A percentile compares a stretch with the other conserved stretches of the same genome.
These are phyloP conservation scores for Paecilomyces variotii DNA, from an alignment of 2,329 filamentous ascomycete genomes.

Conservation along the genomic window DNA sequence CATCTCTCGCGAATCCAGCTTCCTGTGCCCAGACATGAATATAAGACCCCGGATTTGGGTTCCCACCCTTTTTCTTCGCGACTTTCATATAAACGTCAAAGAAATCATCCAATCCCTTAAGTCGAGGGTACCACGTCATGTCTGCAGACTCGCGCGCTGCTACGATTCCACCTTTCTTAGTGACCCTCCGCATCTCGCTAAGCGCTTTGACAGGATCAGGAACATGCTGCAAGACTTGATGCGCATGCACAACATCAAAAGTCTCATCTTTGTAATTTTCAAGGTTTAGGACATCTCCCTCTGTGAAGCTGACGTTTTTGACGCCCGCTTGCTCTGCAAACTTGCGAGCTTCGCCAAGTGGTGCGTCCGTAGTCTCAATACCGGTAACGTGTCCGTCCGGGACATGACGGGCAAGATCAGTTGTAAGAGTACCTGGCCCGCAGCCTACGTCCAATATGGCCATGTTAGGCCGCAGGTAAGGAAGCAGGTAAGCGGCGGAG, in stretches of 20 bases:
- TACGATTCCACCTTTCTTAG: slow-evolving; percentile 45
- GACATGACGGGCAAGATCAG: slow-evolving; percentile 29
- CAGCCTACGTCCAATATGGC: slow-evolving; percentile 39
- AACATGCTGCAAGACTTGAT: slow-evolving; percentile 53
- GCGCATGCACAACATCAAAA: slow-evolving; percentile 54
- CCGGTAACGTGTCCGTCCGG: slow-evolving; percentile 31
- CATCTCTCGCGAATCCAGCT: slow-evolving; percentile 13
- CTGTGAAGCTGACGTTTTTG: slow-evolving; percentile 26
- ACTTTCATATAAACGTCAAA: slow-evolving; percentile 14
- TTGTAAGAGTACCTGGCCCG: slow-evolving; percentile 37
- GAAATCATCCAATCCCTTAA: slow-evolving; percentile 18
- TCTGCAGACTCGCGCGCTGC: slow-evolving; percentile 37
- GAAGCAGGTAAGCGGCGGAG: slow-evolving; percentile 33
- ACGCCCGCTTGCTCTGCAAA: slow-evolving; percentile 21
- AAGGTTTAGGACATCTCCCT: slow-evolving; percentile 37
- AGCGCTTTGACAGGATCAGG: slow-evolving; percentile 43
- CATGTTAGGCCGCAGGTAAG: slow-evolving; percentile 26
- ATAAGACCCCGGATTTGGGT: slow-evolving; percentile 13
- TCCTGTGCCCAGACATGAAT: slow-evolving; percentile 17
- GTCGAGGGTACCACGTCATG: slow-evolving; percentile 25
- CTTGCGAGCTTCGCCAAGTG: slow-evolving; percentile 24
- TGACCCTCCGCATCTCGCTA: slow-evolving; percentile 48
- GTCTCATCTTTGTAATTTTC: slow-evolving; percentile 29
- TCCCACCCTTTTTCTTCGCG: slow-evolving; percentile 4
- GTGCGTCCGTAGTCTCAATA: slow-evolving; percentile 24